Base-by-base conservation (phyloP, 2,329 filamentous ascomycete genomes). In the Beauveria caledonica region DNA sequence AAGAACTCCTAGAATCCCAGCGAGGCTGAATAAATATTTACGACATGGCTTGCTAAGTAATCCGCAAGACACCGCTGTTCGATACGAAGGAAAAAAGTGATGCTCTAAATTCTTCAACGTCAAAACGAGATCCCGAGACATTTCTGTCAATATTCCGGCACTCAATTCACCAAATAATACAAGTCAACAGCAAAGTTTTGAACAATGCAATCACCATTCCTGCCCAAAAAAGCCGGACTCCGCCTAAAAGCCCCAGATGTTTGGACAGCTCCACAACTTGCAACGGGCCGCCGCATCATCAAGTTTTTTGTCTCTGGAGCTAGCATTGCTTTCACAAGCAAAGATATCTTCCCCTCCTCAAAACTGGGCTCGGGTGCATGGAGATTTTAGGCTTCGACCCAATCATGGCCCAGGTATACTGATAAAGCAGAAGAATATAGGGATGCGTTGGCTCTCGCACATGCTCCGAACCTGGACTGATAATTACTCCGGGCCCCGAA, bases 281-380 rank as follows among this genome's bases (percentile, higher is more conserved):
- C 56, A 58, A 58, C 46, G 56, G 56, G 46, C 56, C 56, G 56
- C 45, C 17, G 54, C 57, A 56, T 42, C 57, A 58, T 54, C 48
- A 44, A 11, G 59, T 60, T 49, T 53, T 45, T 39, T 61, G 50
- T 36, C 17, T 11, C 33, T 25, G 15, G 15, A 19, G 40, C n/a
- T 42, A 46, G 21, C 50, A n/a, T 15, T 27, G 36, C 33, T 23
- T 45, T 46, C 42, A 55, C 39, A 45, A 55, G 51, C 51, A 40
- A 29, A 42, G 19, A 53, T 23, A 19, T 36, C 15, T 8, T 19
- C 25, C 15, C 29, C 19, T 17, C n/a, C 50, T 33, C 29, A 9
- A 40, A 21, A 49, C 25, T 48, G 29, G 42, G 44, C 44, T 13
- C 54, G 19, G 6, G 13, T 57, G 54, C 54, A 48, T 48, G 17